Conservation (phyloP, 805 yeast species). For the Spathaspora girioi region DNA sequence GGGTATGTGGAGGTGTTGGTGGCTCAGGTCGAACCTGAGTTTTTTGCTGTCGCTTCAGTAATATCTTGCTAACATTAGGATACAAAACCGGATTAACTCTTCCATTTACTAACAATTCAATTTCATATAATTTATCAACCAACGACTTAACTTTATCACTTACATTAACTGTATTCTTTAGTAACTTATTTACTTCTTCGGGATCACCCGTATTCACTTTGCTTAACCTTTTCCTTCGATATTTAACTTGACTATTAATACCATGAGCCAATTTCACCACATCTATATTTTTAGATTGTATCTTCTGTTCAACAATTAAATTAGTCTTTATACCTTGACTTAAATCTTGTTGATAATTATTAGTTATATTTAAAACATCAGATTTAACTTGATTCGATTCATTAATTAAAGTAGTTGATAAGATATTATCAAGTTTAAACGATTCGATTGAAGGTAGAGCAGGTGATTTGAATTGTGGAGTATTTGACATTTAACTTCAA, state of each 20-base stretch:
- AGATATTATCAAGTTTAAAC: conserved; percentile 29
- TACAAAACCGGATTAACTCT: conserved; percentile 4
- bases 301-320: conserved; percentile 34
- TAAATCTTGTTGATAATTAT: conserved; percentile 35
- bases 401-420: conserved; percentile 17
- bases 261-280: conserved; percentile 26
- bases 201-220: conserved; percentile 6
- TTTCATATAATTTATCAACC: conserved; percentile 8
- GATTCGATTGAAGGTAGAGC: conserved; percentile 24
- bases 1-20: neutral
- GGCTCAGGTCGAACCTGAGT: neutral
- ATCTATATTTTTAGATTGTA: conserved; percentile 37
- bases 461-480: conserved; percentile 1
- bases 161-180: conserved; percentile 11
- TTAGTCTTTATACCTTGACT: conserved; percentile 29
- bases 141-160: conserved; percentile 12
- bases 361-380: conserved; percentile 22
- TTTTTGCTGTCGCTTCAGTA: neutral
- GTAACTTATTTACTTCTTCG: conserved; percentile 10
- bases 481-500: neutral
- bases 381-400: conserved; percentile 30
- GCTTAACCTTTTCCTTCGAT: conserved; percentile 10
- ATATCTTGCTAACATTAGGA: conserved; percentile 11
- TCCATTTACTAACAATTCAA: conserved; percentile 9
- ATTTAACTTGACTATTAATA: conserved; percentile 14